Base-by-base conservation (phyloP, 2,329 filamentous ascomycete genomes). In the Dactylellina cionopaga region DNA sequence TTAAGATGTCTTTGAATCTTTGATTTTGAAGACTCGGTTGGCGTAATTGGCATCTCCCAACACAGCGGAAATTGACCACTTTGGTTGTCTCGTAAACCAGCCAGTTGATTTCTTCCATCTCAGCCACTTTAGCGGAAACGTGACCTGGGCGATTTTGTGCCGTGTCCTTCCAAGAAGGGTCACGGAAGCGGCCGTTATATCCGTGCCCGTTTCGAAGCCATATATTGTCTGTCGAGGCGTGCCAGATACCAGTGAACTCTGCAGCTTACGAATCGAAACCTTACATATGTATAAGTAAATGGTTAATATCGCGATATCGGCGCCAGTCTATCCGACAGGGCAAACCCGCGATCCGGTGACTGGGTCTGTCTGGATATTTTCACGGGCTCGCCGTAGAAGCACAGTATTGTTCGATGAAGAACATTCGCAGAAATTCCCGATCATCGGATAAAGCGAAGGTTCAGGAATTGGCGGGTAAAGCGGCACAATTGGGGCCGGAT, bases 381-480 rank as follows among this genome's bases (percentile, higher is more conserved):
- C n/a, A n/a, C n/a, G n/a, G n/a, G n/a, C n/a, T n/a, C n/a, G n/a
- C n/a, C n/a, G n/a, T n/a, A n/a, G n/a, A n/a, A n/a, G n/a, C n/a
- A n/a, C n/a, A n/a, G n/a, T n/a, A n/a, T n/a, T n/a, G n/a, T n/a
- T n/a, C n/a, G n/a, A n/a, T n/a, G n/a, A n/a, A n/a, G n/a, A n/a
- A n/a, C 6, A n/a, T 33, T 24, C 31, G n/a, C 17, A 9, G 17
- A 35, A 60, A 17, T 43, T 55, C 46, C 44, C 49, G 56, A 56
- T 46, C 43, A 27, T 63, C 65, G 65, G 65, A 49, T 71, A 71
- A 63, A 51, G 41, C 35, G 33, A 19, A 39, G 51, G 65, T 60
- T 71, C 66, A 71, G 58, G 66, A 58, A 71, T 39, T 43, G 31
- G 59, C 59, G 59, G 59, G 68, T 72, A 65, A 70, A 65, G 68